Conservation (phyloP, 225 moss, liverwort and hornwort species). For the Ulota crispa region DNA sequence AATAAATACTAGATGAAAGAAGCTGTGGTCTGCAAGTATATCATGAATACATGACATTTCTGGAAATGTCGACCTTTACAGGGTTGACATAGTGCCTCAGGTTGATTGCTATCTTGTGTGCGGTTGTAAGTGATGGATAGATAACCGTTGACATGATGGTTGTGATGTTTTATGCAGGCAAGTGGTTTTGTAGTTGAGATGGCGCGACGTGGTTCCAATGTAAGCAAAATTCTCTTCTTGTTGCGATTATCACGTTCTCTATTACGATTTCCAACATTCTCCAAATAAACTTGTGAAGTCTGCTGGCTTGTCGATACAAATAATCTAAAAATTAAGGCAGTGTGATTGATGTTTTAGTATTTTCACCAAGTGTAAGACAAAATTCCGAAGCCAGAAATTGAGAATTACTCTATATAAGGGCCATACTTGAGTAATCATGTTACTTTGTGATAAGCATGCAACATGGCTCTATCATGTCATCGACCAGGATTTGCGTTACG, state of each 20-base stretch:
- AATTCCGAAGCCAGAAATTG: neutral
- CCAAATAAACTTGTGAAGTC: neutral
- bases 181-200: slow-evolving; percentile 34
- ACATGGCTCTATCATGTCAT: neutral
- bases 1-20: neutral
- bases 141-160: slow-evolving; percentile 27
- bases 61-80: neutral
- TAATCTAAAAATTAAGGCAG: neutral
- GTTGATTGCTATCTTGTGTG: slow-evolving; percentile 6
- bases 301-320: neutral
- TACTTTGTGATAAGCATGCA: neutral
- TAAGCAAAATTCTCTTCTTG: slow-evolving; percentile 24
- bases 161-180: slow-evolving; percentile 39
- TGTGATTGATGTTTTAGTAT: neutral
- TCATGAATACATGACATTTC: slow-evolving; percentile 15
- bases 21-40: slow-evolving; percentile 16
- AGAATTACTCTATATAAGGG: neutral
- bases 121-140: slow-evolving; percentile 10
- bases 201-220: slow-evolving; percentile 50
- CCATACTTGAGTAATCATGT: neutral
- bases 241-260: neutral
- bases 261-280: neutral
- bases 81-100: slow-evolving; percentile 1
- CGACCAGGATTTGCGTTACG: neutral
- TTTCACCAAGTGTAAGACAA: neutral